Evolutionary conservation across 2,329 filamentous ascomycete species (phyloP).

Genomic region (Xylariales sp.): DNA sequence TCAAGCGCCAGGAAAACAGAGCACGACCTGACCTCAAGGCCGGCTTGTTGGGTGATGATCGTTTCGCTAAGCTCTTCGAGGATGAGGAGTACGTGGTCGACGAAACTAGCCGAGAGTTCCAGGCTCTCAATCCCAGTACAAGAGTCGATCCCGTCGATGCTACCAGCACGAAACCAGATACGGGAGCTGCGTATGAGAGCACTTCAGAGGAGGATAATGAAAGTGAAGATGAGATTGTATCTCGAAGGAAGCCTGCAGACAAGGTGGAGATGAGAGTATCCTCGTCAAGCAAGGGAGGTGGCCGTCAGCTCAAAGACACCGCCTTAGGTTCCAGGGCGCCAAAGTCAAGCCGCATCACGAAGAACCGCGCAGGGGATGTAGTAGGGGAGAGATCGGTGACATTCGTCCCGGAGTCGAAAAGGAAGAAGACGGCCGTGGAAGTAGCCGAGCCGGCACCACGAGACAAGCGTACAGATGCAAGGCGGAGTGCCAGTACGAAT

Average conservation of each 20-base stretch:
- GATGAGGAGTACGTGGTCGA: slow-evolving; percentile 92
- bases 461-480: slow-evolving; percentile 30
- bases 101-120: slow-evolving; percentile 83
- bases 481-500: slow-evolving; percentile 73
- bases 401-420: slow-evolving; percentile 62
- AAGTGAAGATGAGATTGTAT: slow-evolving; percentile 32
- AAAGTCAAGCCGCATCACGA: slow-evolving; percentile 42
- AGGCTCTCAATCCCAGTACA: slow-evolving; percentile 84
- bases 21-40: slow-evolving; percentile 53
- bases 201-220: slow-evolving; percentile 22
- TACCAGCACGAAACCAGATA: slow-evolving; percentile 23
- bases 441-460: slow-evolving; percentile 13
- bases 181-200: slow-evolving; percentile 40
- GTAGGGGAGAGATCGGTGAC: slow-evolving; percentile 65
- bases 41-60: slow-evolving; percentile 74
- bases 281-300: slow-evolving; percentile 59
- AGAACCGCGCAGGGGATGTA: slow-evolving; percentile 41
- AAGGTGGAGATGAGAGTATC: slow-evolving; percentile 62
- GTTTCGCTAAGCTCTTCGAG: slow-evolving; percentile 86
- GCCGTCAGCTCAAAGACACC: slow-evolving; percentile 50
- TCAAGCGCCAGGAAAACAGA: slow-evolving; percentile 59
- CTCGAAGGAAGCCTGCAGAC: slow-evolving; percentile 19
- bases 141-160: slow-evolving; percentile 32
- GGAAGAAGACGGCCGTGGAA: slow-evolving; percentile 33
- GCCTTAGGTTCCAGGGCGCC: slow-evolving; percentile 53